phyloP scores from a whole-genome alignment of 1,284 basidiomycete species.

The Cutaneotrichosporon sp. region DNA sequence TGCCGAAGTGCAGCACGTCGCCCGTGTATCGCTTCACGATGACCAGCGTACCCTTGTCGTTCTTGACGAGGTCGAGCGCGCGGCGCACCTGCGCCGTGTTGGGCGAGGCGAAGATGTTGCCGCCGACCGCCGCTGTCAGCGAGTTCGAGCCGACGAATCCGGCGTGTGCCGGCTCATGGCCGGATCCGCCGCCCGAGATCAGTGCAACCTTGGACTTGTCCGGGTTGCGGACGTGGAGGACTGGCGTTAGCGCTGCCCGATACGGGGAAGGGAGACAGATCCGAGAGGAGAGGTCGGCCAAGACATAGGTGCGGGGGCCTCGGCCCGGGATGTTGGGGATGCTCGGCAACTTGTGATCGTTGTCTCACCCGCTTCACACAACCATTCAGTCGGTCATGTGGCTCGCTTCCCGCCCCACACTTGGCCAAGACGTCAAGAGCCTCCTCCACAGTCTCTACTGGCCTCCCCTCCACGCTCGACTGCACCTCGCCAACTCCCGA shows the following conservation, averaged over 20 bases:
- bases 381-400: no score
- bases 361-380: no score
- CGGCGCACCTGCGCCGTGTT: constrained; percentile 77
- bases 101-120: constrained; percentile 84
- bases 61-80: constrained; percentile 75
- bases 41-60: constrained; percentile 75
- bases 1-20: constrained; percentile 88
- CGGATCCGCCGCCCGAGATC: constrained; percentile 85
- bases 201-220: constrained; percentile 72
- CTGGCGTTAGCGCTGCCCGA: constrained; percentile 13
- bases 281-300: background rate
- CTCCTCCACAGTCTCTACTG: background rate
- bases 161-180: constrained; percentile 83
- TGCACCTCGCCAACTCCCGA: background rate
- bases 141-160: constrained; percentile 79
- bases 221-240: constrained; percentile 61
- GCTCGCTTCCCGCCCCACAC: no score
- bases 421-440: no score
- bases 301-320: no score
- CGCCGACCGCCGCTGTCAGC: constrained; percentile 79
- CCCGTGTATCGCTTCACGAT: constrained; percentile 84
- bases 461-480: background rate
- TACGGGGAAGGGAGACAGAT: background rate
- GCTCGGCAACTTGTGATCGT: no score
- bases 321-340: no score